These are phyloP conservation scores for Clavispora santaluciae DNA, from an alignment of 805 yeast species.

Conservation along the genomic window DNA sequence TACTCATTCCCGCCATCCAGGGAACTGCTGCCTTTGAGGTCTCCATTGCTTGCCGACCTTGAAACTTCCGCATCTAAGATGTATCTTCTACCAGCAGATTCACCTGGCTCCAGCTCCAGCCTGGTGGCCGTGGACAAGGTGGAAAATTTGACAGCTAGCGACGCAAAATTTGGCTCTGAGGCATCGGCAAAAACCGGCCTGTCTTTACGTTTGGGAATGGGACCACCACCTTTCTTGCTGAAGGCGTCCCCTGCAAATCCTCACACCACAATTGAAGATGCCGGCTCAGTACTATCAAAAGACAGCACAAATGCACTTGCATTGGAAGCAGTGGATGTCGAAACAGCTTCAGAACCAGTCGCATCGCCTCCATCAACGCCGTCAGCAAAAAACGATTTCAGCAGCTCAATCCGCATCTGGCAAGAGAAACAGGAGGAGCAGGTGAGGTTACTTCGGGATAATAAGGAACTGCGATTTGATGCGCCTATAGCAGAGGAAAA, in stretches of 20 bases:
- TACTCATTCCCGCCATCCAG: constrained; percentile 36
- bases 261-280: constrained; percentile 48
- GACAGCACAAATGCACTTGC: constrained; percentile 13
- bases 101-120: not conserved
- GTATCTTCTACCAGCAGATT: not conserved
- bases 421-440: constrained; percentile 10
- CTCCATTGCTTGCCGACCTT: not conserved
- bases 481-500: not conserved
- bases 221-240: constrained; percentile 25
- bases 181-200: not conserved
- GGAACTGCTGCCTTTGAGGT: constrained; percentile 22
- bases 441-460: not conserved
- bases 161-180: not conserved
- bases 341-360: not conserved
- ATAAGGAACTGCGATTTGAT: constrained; percentile 3
- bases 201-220: not conserved
- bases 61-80: not conserved
- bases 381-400: constrained; percentile 7
- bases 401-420: constrained; percentile 14
- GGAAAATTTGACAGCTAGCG: not conserved
- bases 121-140: not conserved
- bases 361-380: constrained; percentile 12
- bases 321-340: not conserved
- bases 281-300: constrained; percentile 32
- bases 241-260: constrained; percentile 50